A percentile compares a stretch with the other conserved stretches of the same genome.
Conservation (phyloP, 2,329 filamentous ascomycete genomes). For the Ophiobolus disseminans region DNA sequence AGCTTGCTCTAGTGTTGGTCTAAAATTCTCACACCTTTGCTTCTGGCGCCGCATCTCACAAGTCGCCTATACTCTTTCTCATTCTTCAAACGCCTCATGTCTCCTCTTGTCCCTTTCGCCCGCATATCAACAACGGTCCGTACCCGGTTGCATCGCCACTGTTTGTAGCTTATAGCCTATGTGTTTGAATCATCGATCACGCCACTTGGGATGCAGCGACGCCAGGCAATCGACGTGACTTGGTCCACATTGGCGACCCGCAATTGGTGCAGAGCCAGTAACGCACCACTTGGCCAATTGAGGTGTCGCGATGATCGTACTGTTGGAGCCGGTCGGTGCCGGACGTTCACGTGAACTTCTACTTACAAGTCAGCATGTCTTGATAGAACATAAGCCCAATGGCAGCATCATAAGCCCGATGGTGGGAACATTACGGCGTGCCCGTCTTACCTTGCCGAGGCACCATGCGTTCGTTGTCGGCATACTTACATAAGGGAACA, state of each 20-base stretch:
- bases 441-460: no score
- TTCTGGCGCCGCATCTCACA: neutral
- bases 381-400: no score
- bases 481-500: no score
- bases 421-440: no score
- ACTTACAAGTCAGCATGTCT: neutral
- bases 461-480: no score
- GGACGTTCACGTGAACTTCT: neutral
- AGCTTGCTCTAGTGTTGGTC: no score
- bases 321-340: slow-evolving; percentile 1
- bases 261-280: neutral
- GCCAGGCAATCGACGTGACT: neutral
- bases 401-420: no score
- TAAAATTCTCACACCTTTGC: no score
- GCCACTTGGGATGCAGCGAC: neutral
- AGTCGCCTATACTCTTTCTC: neutral
- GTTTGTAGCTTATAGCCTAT: neutral
- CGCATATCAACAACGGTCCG: neutral
- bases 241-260: neutral
- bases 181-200: neutral
- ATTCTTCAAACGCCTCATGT: neutral
- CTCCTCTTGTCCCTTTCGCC: neutral
- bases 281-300: neutral
- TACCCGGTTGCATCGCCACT: neutral
- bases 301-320: slow-evolving; percentile 3